Evolutionary conservation across 108 stramenopile species (phyloP).

Genomic region (Skeletonema tropicum): DNA sequence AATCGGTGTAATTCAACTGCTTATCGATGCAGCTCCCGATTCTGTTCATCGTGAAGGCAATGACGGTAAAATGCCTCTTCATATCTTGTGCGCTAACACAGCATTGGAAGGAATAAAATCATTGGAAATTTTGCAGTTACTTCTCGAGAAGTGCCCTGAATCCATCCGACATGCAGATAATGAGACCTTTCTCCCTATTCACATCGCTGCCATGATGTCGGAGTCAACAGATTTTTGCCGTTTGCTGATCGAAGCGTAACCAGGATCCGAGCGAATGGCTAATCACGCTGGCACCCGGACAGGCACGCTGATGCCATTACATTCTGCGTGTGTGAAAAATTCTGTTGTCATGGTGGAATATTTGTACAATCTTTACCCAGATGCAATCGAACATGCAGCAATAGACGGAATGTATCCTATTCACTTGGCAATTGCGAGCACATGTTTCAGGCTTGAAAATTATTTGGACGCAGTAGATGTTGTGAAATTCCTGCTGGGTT

Average conservation of each 20-base stretch:
- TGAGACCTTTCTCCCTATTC: background rate
- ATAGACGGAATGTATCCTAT: too few species aligned
- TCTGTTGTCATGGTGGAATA: background rate
- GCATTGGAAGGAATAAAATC: background rate
- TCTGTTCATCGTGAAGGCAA: background rate
- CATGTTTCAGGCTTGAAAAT: too few species aligned
- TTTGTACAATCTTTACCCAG: constrained; percentile 4
- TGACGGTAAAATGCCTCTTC: background rate
- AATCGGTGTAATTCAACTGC: constrained; percentile 2
- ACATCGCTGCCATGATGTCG: background rate
- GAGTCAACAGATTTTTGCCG: background rate
- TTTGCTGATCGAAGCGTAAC: background rate
- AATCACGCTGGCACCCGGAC: background rate
- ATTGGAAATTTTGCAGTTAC: constrained; percentile 6
- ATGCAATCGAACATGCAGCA: background rate
- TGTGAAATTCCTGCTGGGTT: too few species aligned
- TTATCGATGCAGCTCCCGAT: background rate
- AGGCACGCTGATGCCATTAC: too few species aligned
- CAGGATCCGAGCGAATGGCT: constrained; percentile 10
- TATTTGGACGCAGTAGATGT: too few species aligned
- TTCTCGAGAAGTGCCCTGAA: background rate
- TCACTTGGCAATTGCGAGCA: background rate
- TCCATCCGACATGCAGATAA: background rate
- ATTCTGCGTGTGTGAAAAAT: too few species aligned
- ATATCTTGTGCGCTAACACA: background rate